Base-by-base conservation (phyloP, 208 protist genomes). In the Trichomonas vaginalis region DNA sequence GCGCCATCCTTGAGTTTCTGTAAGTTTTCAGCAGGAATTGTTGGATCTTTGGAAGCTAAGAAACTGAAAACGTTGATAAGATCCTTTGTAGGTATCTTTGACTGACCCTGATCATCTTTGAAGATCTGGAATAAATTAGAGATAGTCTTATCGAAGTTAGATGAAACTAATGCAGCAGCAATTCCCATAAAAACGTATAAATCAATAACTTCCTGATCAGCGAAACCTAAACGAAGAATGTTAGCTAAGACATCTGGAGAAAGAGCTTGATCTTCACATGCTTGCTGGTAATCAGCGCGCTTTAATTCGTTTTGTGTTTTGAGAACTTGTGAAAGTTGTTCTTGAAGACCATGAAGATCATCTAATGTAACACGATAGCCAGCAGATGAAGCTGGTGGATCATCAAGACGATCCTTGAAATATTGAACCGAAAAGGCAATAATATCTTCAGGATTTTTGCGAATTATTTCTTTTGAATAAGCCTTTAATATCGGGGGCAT, bases 151-250 rank as follows among this genome's bases (percentile, higher is more conserved):
- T 92, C 86, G 37, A 92, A 92, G 27, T 35, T 92, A 17, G 86
- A 45, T 17, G 86, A 92, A 39, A 92, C 86, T 17, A 92, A 32
- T 17, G 86, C 45, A 27, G 86, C 23, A 51, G 86, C 86, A 92
- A 92, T 92, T 21, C 86, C 86, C 86, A 92, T 92, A 92, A 92
- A 92, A 32, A 92, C 51, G n/a, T 92, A 92, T 56, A 92, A n/a
- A 92, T 92, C 86, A 10, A 92, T 92, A 48, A 51, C 45, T 92
- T 92, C 86, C 27, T 92, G 86, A 39, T 92, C 86, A 12, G 86
- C n/a, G n/a, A 92, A 92, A 9, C 86, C 86, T 27, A 92, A 42
- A 39, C 86, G 40, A 0, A 92, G n/a, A 37, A 92, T 92, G 32
- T 92, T 92, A 15, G 86, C 86, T 0, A 92, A 45, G 39, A 92